phyloP scores from a whole-genome alignment of 768 basidiomycete genomes.

The Mrakia blollopis region DNA sequence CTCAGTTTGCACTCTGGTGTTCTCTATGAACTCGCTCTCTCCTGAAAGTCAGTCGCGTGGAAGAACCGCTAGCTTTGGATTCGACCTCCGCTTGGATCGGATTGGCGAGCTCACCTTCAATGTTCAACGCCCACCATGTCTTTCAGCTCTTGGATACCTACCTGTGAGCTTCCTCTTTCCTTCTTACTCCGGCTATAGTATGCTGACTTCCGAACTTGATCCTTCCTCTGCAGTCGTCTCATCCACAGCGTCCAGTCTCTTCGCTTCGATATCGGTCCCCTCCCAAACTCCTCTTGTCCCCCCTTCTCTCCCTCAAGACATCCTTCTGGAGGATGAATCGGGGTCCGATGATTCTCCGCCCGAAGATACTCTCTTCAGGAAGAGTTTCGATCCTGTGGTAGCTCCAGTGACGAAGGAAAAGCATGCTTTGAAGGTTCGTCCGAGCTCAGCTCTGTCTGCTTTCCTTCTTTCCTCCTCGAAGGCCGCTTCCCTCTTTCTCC shows the following conservation, averaged over 20 bases:
- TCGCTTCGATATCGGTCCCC: slow-evolving; percentile 11
- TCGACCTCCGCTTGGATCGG: no score
- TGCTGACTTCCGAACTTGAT: neutral
- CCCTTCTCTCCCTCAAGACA: neutral
- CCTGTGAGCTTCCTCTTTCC: neutral
- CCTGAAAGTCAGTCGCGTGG: no score
- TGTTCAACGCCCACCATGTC: slow-evolving; percentile 6
- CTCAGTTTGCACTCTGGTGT: no score
- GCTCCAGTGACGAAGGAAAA: neutral
- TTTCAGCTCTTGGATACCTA: slow-evolving; percentile 5
- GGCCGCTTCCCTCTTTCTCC: neutral
- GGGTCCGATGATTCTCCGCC: neutral
- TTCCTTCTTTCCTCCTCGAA: neutral
- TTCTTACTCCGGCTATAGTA: no score
- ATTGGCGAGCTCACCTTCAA: no score
- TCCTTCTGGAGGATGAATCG: neutral
- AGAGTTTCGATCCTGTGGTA: neutral
- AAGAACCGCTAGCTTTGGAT: no score
- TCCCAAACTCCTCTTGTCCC: neutral
- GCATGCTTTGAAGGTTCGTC: neutral
- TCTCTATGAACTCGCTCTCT: no score
- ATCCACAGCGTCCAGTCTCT: slow-evolving; percentile 5
- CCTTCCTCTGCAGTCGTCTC: slow-evolving; percentile 2
- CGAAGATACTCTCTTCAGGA: neutral
- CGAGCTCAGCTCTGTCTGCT: neutral